Base-by-base conservation (phyloP, 139 green algal species). In the Coccomyxa sp. region DNA sequence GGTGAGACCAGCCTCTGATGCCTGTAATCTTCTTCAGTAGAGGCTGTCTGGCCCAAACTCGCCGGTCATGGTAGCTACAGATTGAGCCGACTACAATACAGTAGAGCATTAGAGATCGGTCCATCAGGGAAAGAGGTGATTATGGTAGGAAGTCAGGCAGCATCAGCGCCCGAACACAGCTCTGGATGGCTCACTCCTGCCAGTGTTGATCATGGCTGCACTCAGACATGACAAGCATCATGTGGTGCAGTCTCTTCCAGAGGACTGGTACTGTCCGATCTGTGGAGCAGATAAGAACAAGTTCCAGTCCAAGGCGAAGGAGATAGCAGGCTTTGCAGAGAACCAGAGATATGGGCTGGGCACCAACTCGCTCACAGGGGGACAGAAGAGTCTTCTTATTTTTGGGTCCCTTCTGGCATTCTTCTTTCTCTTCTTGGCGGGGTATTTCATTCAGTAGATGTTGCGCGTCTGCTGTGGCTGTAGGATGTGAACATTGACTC, bases 341-440 rank as follows among this genome's bases (percentile, higher is more conserved):
- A 99, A 99, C 87, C 94, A 98, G 85, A 84, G 84, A 29, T 98
- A 98, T 75, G 95, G 95, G 0, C 80, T 99, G 12, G 95, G 95
- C 16, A 91, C 86, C 68, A 99, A 99, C 86, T 85, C 82, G 36
- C 90, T 98, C 87, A 98, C 95, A 12, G 90, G 80, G 9, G 86
- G 82, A 9, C 94, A 99, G 79, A 99, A 99, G 88, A 82, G 54
- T 24, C 35, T 93, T 31, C 84, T 99, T 9, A 99, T 99, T 76
- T 99, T 93, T 55, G 95, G 95, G 0, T 83, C 84, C 7, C 86
- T 99, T 0, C 78, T 83, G 6, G 5, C 92, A 16, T 95, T 95
- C 77, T 96, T 99, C 82, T 16, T 82, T 5, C 88, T 98, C 0
- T 98, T 99, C 86, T 77, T 99, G 8, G 64, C 75, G 0, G 95